Percentiles rank a stretch among this genome's conserved stretches.
Conservation (phyloP, 2,329 filamentous ascomycete species). For the Aspergillus proliferans region DNA sequence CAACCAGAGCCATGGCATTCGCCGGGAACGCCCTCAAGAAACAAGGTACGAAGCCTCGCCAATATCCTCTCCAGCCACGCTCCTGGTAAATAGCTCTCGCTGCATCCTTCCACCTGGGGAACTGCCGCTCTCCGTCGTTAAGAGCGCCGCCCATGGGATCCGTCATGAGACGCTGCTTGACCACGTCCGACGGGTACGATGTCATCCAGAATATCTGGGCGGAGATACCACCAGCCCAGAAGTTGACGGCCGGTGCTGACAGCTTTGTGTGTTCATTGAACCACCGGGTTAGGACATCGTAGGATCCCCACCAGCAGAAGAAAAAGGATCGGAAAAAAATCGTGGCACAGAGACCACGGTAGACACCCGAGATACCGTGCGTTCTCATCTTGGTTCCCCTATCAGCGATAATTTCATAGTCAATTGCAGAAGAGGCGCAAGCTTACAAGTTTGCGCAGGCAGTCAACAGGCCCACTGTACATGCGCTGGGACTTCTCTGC, state of each 20-base stretch:
- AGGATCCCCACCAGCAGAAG: conserved; percentile 97
- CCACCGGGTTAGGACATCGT: conserved; percentile 71
- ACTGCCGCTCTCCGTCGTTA: conserved; percentile 61
- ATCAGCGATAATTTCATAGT: neutral
- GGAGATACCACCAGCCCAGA: conserved; percentile 91
- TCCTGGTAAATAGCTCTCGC: conserved; percentile 71
- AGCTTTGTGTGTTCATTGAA: conserved; percentile 63
- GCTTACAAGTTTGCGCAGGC: conserved; percentile 56
- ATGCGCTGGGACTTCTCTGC: conserved; percentile 68
- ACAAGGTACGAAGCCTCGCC: conserved; percentile 88
- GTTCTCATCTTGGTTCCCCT: conserved; percentile 34
- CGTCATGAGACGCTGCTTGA: conserved; percentile 97
- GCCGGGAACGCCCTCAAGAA: conserved; percentile 92
- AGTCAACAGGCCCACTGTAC: conserved; percentile 85
- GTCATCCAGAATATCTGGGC: conserved; percentile 94
- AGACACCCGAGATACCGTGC: conserved; percentile 75
- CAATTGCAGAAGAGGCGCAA: neutral
- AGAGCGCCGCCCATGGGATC: conserved; percentile 71
- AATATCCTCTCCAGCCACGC: conserved; percentile 72
- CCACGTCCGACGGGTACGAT: conserved; percentile 84
- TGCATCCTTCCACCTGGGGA: conserved; percentile 71
- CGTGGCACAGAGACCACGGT: conserved; percentile 78
- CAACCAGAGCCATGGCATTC: conserved; percentile 87
- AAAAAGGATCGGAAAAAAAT: conserved; percentile 88
- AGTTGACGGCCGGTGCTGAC: conserved; percentile 77